Evolutionary conservation across 495 filamentous ascomycete genomes (phyloP).

Genomic region (Umbilicaria muhlenbergii): DNA sequence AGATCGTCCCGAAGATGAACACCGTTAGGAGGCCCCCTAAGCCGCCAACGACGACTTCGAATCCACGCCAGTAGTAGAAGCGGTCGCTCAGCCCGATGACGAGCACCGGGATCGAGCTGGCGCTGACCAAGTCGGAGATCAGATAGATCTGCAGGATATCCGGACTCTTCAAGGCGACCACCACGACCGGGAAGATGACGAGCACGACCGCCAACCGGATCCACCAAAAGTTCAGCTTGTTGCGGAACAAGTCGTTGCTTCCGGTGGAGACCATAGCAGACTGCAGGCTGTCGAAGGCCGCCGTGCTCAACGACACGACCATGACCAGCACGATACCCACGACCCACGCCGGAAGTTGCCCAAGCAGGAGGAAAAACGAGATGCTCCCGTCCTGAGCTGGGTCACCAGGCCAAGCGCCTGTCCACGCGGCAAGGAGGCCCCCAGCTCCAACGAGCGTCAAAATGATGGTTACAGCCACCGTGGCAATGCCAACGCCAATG

Average conservation of each 20-base stretch:
- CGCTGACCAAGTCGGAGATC: conserved; percentile 58
- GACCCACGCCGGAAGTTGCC: conserved; percentile 54
- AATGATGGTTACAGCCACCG: conserved; percentile 42
- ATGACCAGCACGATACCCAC: conserved; percentile 62
- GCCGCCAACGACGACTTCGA: conserved; percentile 57
- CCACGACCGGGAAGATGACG: conserved; percentile 52
- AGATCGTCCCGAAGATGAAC: conserved; percentile 58
- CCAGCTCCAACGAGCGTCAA: conserved; percentile 50
- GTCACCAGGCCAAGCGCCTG: conserved; percentile 40
- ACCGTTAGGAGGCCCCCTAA: conserved; percentile 58
- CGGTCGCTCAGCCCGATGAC: conserved; percentile 44
- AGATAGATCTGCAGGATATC: conserved; percentile 62
- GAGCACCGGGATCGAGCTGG: conserved; percentile 51
- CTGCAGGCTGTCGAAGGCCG: conserved; percentile 60
- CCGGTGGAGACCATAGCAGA: conserved; percentile 61
- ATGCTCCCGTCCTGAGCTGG: conserved; percentile 42
- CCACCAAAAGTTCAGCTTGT: conserved; percentile 52
- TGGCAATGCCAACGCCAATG: conserved; percentile 50
- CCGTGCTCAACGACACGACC: conserved; percentile 54
- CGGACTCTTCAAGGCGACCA: conserved; percentile 54
- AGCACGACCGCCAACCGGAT: conserved; percentile 48
- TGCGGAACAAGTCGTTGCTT: conserved; percentile 66
- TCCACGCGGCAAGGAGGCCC: conserved; percentile 59
- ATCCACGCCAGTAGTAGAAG: conserved; percentile 58
- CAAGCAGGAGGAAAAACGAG: conserved; percentile 56